These are phyloP conservation scores for Tulasnella sp. DNA, from an alignment of 768 basidiomycete species.

Conservation along the genomic window DNA sequence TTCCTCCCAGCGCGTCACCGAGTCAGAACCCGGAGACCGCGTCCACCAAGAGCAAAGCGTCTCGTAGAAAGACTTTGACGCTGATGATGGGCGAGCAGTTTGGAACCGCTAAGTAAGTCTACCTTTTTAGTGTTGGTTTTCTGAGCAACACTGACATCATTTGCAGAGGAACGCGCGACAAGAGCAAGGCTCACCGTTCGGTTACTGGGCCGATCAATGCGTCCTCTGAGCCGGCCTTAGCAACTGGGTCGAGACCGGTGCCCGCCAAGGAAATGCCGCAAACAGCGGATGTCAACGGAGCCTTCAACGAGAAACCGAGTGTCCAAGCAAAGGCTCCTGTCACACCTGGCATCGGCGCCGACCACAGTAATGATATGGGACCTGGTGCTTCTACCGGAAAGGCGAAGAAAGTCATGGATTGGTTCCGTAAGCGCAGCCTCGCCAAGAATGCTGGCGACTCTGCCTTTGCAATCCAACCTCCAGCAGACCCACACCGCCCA, in stretches of 20 bases:
- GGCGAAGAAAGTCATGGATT: constrained; percentile 95
- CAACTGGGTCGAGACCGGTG: neutral
- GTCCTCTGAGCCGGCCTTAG: neutral
- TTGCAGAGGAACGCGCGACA: constrained; percentile 3
- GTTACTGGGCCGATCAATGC: constrained; percentile 9
- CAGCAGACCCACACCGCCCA: constrained; percentile 3
- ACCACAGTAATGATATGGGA: constrained; percentile 5
- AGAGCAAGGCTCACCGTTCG: constrained; percentile 9
- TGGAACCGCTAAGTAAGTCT: constrained; percentile 29
- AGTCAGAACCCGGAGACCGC: constrained; percentile 13
- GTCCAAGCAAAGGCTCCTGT: neutral
- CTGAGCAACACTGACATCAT: neutral
- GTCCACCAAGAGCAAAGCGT: constrained; percentile 38
- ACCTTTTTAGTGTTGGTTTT: neutral
- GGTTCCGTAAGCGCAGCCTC: constrained; percentile 60
- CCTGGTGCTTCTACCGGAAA: constrained; percentile 54
- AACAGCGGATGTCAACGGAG: neutral
- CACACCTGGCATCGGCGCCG: neutral
- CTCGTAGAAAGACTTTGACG: constrained; percentile 65
- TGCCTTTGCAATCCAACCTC: neutral
- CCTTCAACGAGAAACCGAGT: neutral
- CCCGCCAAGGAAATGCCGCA: neutral
- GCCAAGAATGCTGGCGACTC: constrained; percentile 23
- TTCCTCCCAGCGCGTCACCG: constrained; percentile 16
- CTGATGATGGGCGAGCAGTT: constrained; percentile 74